Evolutionary conservation across 495 filamentous ascomycete genomes (phyloP).

Genomic region (Aspergillus sparsus): DNA sequence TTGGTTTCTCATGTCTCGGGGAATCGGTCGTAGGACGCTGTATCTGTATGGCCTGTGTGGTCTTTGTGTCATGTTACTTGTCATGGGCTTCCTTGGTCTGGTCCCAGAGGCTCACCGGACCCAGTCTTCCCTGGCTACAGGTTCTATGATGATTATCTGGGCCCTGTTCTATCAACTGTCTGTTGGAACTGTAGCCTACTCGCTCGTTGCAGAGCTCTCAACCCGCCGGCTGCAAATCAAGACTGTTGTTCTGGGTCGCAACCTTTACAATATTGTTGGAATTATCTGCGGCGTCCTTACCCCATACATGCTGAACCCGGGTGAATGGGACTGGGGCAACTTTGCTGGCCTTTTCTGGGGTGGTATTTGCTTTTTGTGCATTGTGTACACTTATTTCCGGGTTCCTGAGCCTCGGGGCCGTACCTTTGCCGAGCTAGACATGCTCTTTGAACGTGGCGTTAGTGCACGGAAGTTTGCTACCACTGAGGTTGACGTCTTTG

Average conservation of each 20-base stretch:
- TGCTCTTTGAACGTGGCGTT: slow-evolving; percentile 66
- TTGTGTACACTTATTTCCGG: slow-evolving; percentile 74
- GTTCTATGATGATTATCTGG: slow-evolving; percentile 71
- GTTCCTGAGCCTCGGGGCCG: slow-evolving; percentile 71
- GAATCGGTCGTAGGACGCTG: slow-evolving; percentile 69
- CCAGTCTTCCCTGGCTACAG: slow-evolving; percentile 63
- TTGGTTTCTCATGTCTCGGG: slow-evolving; percentile 70
- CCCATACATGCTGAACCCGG: slow-evolving; percentile 74
- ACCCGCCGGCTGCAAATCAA: slow-evolving; percentile 75
- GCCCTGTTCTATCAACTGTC: slow-evolving; percentile 73
- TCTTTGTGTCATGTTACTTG: slow-evolving; percentile 64
- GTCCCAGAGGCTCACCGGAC: slow-evolving; percentile 54
- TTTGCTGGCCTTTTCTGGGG: slow-evolving; percentile 85
- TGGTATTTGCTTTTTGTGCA: slow-evolving; percentile 69
- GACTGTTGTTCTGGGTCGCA: slow-evolving; percentile 70
- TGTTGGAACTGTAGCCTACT: slow-evolving; percentile 78
- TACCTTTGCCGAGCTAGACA: slow-evolving; percentile 72
- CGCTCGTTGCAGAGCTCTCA: slow-evolving; percentile 72
- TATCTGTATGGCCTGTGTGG: slow-evolving; percentile 69
- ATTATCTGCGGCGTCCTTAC: slow-evolving; percentile 71
- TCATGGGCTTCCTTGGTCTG: slow-evolving; percentile 74
- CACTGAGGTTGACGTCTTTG: slow-evolving; percentile 68
- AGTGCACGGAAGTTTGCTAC: slow-evolving; percentile 67
- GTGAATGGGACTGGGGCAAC: slow-evolving; percentile 73
- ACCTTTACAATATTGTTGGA: slow-evolving; percentile 70